A percentile compares a stretch with the other conserved stretches of the same genome.
These are phyloP conservation scores for Beauveria australis DNA, from an alignment of 2,329 filamentous ascomycete species.

Conservation along the genomic window DNA sequence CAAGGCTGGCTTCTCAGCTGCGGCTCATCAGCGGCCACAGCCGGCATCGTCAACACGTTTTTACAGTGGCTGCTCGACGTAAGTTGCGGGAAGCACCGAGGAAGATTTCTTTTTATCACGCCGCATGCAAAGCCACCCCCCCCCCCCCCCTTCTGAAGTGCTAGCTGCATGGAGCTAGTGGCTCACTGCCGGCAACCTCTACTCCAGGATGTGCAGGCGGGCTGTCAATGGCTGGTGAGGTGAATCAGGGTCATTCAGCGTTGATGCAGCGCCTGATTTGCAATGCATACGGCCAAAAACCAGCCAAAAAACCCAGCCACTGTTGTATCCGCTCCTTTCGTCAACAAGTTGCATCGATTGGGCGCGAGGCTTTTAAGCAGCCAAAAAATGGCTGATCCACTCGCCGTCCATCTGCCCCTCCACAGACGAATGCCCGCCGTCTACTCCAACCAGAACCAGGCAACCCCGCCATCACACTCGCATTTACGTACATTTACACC, in stretches of 20 bases:
- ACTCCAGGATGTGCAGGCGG: too few relatives aligned
- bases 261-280: not conserved
- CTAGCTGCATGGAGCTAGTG: constrained; percentile 5
- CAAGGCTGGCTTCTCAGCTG: not conserved
- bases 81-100: not conserved
- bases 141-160: not conserved
- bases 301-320: too few relatives aligned
- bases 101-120: not conserved
- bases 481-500: not conserved
- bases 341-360: not conserved
- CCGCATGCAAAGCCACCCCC: not conserved
- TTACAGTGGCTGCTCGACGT: not conserved
- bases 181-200: not conserved
- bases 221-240: too few relatives aligned
- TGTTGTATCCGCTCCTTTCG: not conserved
- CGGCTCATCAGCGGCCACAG: constrained; percentile 2
- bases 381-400: not conserved
- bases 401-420: not conserved
- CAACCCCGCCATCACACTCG: constrained; percentile 2
- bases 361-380: not conserved
- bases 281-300: too few relatives aligned
- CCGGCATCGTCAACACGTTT: not conserved
- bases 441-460: not conserved
- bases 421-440: not conserved
- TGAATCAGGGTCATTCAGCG: not conserved